Percentiles rank a stretch among this genome's conserved stretches.
phyloP scores from a whole-genome alignment of 768 basidiomycete genomes.

The Trametes villosa region DNA sequence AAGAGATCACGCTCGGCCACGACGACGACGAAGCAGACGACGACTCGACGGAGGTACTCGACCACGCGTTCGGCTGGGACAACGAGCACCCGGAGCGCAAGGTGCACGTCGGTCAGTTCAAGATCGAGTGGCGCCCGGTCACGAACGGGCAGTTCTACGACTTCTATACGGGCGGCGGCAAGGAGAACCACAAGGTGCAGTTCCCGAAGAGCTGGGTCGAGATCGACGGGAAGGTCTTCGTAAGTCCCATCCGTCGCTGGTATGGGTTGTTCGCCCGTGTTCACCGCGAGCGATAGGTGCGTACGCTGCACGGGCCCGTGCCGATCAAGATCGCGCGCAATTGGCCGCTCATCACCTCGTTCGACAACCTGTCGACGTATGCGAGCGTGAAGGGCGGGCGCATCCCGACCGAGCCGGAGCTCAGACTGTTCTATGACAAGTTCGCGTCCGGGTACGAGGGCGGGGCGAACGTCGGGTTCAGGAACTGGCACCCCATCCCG shows the following conservation, averaged over 20 bases:
- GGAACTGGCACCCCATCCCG: conserved; percentile 94
- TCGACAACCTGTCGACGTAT: conserved; percentile 77
- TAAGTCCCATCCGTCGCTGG: conserved; percentile 31
- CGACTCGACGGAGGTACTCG: conserved; percentile 43
- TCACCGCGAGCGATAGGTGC: conserved; percentile 50
- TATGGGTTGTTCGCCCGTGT: neutral
- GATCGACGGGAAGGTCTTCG: conserved; percentile 52
- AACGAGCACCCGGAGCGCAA: conserved; percentile 78
- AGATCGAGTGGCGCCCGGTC: conserved; percentile 83
- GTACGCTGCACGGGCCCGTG: conserved; percentile 87
- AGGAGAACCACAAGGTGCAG: conserved; percentile 43
- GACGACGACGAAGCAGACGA: conserved; percentile 83
- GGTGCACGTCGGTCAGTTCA: conserved; percentile 69
- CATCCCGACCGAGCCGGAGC: conserved; percentile 88
- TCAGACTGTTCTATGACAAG: conserved; percentile 76
- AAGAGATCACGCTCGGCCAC: conserved; percentile 71
- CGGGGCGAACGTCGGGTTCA: conserved; percentile 83
- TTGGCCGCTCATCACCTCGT: conserved; percentile 88
- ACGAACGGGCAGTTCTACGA: conserved; percentile 86
- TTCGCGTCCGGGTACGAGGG: conserved; percentile 77
- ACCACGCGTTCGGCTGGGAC: conserved; percentile 92
- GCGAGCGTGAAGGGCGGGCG: conserved; percentile 90
- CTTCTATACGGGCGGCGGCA: conserved; percentile 55
- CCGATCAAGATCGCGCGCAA: conserved; percentile 72
- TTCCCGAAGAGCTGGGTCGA: conserved; percentile 80